Evolutionary conservation across 257 asterid genomes (phyloP).

Genomic region (Nicotiana sylvestris): DNA sequence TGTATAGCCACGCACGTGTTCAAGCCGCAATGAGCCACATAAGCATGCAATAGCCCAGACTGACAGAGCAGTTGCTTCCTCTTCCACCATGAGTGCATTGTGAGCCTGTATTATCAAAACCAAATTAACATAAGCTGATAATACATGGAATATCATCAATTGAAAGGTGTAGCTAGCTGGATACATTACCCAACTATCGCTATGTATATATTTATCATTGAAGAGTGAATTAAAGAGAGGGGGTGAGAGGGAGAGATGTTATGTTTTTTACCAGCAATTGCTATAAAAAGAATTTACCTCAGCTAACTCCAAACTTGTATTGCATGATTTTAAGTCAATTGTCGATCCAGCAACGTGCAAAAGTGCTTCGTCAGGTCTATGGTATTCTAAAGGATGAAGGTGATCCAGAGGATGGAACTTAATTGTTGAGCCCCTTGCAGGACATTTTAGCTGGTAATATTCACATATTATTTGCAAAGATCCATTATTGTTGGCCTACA

Average conservation of each 20-base stretch:
- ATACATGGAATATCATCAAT: neutral
- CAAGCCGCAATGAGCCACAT: constrained; percentile 92
- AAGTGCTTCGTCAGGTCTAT: constrained; percentile 71
- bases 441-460: constrained; percentile 66
- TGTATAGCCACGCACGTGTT: constrained; percentile 58
- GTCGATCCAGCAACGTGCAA: constrained; percentile 73
- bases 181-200: neutral
- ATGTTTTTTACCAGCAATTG: neutral
- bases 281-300: constrained; percentile 49
- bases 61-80: constrained; percentile 94
- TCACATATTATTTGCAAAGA: constrained; percentile 84
- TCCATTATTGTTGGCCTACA: constrained; percentile 77
- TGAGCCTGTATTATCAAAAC: constrained; percentile 49
- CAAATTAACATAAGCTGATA: neutral
- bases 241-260: too few species aligned
- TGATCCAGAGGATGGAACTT: constrained; percentile 91
- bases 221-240: too few species aligned
- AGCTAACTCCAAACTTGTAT: constrained; percentile 78
- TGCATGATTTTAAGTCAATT: constrained; percentile 80
- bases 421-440: constrained; percentile 70
- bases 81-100: constrained; percentile 84
- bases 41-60: constrained; percentile 96
- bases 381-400: constrained; percentile 82
- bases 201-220: too few species aligned
- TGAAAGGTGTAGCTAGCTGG: neutral